Base-by-base conservation (phyloP, 2,329 filamentous ascomycete genomes). In the Geosmithia flava region DNA sequence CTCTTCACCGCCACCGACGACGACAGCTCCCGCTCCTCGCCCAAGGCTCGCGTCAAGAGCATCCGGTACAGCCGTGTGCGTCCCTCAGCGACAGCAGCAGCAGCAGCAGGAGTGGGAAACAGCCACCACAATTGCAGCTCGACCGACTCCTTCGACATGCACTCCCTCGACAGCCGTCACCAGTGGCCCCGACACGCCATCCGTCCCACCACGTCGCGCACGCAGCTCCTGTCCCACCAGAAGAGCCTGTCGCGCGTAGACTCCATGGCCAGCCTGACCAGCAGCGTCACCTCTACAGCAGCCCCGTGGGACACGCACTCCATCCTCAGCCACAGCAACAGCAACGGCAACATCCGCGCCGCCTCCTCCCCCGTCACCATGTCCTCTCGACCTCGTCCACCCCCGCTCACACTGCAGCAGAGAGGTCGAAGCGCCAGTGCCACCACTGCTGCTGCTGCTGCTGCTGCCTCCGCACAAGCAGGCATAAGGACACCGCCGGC, bases 311-410 rank as follows among this genome's bases (percentile, higher is more conserved):
- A 16, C 29, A 20, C 17, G 42, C 41, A 44, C n/a, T 13, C 30
- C 45, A 17, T n/a, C 39, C 46, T 20, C 27, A 20, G 13, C 42
- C 47, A 6, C 19, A 13, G 20, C 33, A 42, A 23, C 30, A 15
- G 17, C n/a, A 66, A 68, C 50, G 60, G 66, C 33, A 72, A 19
- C 8, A 29, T 74, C 75, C 20, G 81, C 77, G 55, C 80, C 80
- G 5, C 69, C 37, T 13, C 16, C 39, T 11, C 15, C 27, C 29
- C 11, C 33, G 39, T 41, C 16, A 23, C 20, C 42, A 8, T 15
- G 13, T n/a, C n/a, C 46, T 20, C 40, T 20, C 27, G 7, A 10
- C 80, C 71, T 15, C 75, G 74, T n/a, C 63, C 58, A 16, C 63
- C 33, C 13, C 33, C 33, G 10, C 33, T 37, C 11, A 16, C 33